A percentile compares a stretch with the other conserved stretches of the same genome.
phyloP scores from a whole-genome alignment of 148 eudicot genomes.

The Polygonum aviculare region DNA sequence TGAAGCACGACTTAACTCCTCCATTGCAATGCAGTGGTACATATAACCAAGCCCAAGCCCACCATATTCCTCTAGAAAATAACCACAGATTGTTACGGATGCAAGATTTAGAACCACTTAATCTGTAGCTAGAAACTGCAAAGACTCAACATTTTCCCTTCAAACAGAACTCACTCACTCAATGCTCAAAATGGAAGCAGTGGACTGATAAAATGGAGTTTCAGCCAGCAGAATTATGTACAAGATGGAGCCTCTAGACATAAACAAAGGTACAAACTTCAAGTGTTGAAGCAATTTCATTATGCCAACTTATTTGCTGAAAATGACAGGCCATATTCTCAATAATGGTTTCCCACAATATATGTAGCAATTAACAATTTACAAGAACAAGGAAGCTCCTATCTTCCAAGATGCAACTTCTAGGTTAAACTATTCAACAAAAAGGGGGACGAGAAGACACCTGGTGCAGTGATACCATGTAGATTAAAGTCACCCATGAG shows the following conservation, averaged over 20 bases:
- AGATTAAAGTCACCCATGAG: conserved; percentile 96
- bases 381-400: background rate
- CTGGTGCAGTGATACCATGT: conserved; percentile 96
- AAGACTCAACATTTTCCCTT: background rate
- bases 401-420: background rate
- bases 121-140: background rate
- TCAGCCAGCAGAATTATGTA: background rate
- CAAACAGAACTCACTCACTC: background rate
- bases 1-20: conserved; percentile 96
- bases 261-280: background rate
- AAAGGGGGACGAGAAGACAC: conserved; percentile 21
- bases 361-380: background rate
- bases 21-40: conserved; percentile 98
- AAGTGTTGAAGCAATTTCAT: background rate
- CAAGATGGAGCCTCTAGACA: background rate
- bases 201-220: background rate
- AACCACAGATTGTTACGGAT: background rate
- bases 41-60: conserved; percentile 98
- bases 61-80: conserved; percentile 81
- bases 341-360: background rate
- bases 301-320: background rate
- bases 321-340: background rate
- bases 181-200: background rate
- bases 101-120: background rate
- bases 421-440: background rate